phyloP scores from a whole-genome alignment of 495 filamentous ascomycete species.

The Zalerion maritima region DNA sequence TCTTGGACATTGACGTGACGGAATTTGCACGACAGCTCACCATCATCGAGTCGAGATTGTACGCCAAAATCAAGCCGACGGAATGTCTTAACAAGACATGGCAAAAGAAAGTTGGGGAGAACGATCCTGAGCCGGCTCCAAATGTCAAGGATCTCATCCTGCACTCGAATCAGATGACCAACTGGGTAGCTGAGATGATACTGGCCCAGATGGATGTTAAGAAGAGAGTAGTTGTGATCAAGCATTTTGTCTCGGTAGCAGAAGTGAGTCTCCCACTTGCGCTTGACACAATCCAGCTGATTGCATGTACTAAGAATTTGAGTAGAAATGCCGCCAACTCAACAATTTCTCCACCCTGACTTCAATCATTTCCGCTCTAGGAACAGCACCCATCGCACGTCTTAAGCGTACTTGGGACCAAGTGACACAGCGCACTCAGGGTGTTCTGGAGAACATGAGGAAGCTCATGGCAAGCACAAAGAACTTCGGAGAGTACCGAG shows the following conservation, averaged over 20 bases:
- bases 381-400: constrained; percentile 86
- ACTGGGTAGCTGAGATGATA: constrained; percentile 99
- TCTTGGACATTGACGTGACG: constrained; percentile 87
- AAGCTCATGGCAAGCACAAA: constrained; percentile 93
- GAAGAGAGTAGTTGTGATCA: constrained; percentile 92
- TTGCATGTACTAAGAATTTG: constrained; percentile 10
- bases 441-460: constrained; percentile 77
- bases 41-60: constrained; percentile 88
- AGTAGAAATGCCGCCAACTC: constrained; percentile 75
- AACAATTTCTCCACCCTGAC: constrained; percentile 98
- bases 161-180: constrained; percentile 95
- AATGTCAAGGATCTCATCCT: constrained; percentile 95
- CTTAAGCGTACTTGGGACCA: constrained; percentile 89
- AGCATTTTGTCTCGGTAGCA: constrained; percentile 91
- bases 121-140: constrained; percentile 75
- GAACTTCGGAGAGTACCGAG: constrained; percentile 95
- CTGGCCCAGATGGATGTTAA: constrained; percentile 83
- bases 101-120: constrained; percentile 79
- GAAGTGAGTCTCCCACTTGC: constrained; percentile 47
- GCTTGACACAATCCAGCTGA: constrained; percentile 2
- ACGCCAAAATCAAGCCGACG: constrained; percentile 86
- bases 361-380: constrained; percentile 93
- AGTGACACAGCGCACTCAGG: constrained; percentile 68
- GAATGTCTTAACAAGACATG: constrained; percentile 97
- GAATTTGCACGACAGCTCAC: constrained; percentile 95